phyloP scores from a whole-genome alignment of 495 filamentous ascomycete genomes.

The Lasiosphaeria hispida region DNA sequence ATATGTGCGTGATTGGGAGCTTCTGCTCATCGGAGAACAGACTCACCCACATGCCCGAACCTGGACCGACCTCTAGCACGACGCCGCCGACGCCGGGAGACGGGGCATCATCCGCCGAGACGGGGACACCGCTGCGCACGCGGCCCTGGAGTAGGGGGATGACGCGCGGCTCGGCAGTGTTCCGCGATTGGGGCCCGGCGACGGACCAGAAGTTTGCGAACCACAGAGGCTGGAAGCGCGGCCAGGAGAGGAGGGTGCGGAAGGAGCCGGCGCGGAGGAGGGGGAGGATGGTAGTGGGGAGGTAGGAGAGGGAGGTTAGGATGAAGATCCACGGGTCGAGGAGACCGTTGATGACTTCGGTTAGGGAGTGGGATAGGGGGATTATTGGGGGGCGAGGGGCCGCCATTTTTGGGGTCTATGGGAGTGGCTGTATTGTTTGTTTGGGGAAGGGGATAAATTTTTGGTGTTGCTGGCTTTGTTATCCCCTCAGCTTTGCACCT shows the following conservation, averaged over 20 bases:
- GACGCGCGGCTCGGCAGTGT: conserved; percentile 28
- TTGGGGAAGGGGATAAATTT: background rate
- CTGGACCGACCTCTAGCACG: conserved; percentile 50
- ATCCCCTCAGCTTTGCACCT: background rate
- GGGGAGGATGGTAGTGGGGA: conserved; percentile 35
- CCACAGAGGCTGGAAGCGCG: conserved; percentile 41
- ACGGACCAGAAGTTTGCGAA: conserved; percentile 50
- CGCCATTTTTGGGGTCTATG: background rate
- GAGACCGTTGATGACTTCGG: conserved; percentile 22
- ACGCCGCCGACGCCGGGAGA: conserved; percentile 33
- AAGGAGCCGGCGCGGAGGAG: conserved; percentile 27
- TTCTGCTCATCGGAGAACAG: conserved; percentile 31
- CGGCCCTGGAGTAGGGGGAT: conserved; percentile 43
- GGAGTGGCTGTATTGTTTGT: background rate
- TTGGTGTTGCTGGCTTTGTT: conserved; percentile 2
- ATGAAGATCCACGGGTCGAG: conserved; percentile 43
- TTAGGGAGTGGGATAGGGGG: background rate
- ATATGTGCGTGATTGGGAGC: conserved; percentile 52
- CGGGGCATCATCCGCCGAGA: conserved; percentile 5
- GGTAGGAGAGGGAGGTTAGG: conserved; percentile 30
- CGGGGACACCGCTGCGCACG: conserved; percentile 25
- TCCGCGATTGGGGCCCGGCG: conserved; percentile 39
- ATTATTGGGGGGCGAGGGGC: background rate
- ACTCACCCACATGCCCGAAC: conserved; percentile 46
- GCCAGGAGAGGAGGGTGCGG: conserved; percentile 31